Evolutionary conservation across 2,329 filamentous ascomycete species (phyloP), one percentile per base, ranked within the genome.

Genomic region (Trichoderma aggressivum): DNA sequence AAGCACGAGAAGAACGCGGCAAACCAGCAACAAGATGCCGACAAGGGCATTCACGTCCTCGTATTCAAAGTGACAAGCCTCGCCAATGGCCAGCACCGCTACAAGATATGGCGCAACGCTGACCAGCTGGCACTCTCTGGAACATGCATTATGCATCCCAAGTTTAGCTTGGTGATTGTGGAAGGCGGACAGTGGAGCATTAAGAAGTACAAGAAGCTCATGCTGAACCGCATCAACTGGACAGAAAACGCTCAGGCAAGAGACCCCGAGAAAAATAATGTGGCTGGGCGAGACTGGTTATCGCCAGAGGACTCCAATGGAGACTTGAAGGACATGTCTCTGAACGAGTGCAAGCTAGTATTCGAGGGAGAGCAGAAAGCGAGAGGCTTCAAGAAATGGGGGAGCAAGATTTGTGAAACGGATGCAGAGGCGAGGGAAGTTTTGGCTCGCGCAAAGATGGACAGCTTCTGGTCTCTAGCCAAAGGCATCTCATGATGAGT

Each of bases 211-310:
- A 94, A 92, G 80, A 98, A 97, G 80, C 86, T 99, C 34, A 94
- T 99, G 93, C 85, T 97, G 56, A 91, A 95, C 75, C 94, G 96
- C 61, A 94, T 98, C 77, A 92, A 97, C 80, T 99, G 97, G 96
- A 92, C 92, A 3, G 94, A 98, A 79, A 97, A 97, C 76, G 87
- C 89, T 0, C 90, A 90, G 3, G 91, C 94, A 0, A 86, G 86
- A 50, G 83, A 89, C 55, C 86, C 86, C 63, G 86, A 90, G 72
- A 86, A 86, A 47, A 90, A 90, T 71, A 85, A 87, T 70, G 88
- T 88, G 71, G 87, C 88, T 1, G 85, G 90, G 60, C 89, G 90
- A 21, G 85, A 90, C 58, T 98, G 94, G 94, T 85, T 98, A 61
- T 88, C 91, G 72, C 90, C 93, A 1, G 89, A 96, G 77, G 91